phyloP scores from a whole-genome alignment of 2,329 filamentous ascomycete species.

The Ilyonectria destructans region DNA sequence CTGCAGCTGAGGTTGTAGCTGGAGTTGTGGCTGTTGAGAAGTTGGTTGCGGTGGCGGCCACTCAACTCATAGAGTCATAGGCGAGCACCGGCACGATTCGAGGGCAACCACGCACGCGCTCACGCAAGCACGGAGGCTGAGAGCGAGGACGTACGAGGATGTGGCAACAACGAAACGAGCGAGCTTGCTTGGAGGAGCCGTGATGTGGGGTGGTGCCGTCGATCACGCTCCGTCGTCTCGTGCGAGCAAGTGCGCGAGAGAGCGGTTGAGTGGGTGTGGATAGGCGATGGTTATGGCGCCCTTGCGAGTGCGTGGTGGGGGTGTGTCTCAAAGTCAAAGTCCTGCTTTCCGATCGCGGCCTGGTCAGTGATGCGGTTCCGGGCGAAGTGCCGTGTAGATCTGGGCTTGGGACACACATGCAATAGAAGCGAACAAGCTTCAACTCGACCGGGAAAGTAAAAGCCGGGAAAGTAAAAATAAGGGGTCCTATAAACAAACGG shows the following conservation, averaged over 20 bases:
- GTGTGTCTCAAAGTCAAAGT: conserved; percentile 6
- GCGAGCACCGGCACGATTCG: background rate
- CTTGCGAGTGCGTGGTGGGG: conserved; percentile 1
- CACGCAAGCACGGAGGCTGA: conserved; percentile 30
- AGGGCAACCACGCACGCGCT: conserved; percentile 12
- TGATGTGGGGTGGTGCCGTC: conserved; percentile 27
- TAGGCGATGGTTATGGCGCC: background rate
- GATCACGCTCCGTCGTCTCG: conserved; percentile 31
- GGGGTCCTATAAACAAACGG: conserved; percentile 8
- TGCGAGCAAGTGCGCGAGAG: conserved; percentile 10
- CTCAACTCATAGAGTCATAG: conserved; percentile 18
- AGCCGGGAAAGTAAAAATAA: background rate
- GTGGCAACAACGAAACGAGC: conserved; percentile 1
- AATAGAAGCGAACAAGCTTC: too few species aligned
- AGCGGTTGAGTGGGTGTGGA: conserved; percentile 1
- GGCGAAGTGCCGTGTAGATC: too few species aligned
- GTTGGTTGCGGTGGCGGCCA: conserved; percentile 9
- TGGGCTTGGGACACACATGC: too few species aligned
- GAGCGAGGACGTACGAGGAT: conserved; percentile 7
- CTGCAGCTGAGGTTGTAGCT: conserved; percentile 23
- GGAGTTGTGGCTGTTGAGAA: conserved; percentile 21
- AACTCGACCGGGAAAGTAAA: background rate
- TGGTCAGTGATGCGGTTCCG: background rate
- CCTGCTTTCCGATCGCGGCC: conserved; percentile 9
- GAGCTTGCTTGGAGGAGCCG: conserved; percentile 4